Percentiles rank a stretch among this genome's conserved stretches.
Evolutionary conservation across 768 basidiomycete genomes (phyloP).

Genomic region (Ephemerocybe angulata): DNA sequence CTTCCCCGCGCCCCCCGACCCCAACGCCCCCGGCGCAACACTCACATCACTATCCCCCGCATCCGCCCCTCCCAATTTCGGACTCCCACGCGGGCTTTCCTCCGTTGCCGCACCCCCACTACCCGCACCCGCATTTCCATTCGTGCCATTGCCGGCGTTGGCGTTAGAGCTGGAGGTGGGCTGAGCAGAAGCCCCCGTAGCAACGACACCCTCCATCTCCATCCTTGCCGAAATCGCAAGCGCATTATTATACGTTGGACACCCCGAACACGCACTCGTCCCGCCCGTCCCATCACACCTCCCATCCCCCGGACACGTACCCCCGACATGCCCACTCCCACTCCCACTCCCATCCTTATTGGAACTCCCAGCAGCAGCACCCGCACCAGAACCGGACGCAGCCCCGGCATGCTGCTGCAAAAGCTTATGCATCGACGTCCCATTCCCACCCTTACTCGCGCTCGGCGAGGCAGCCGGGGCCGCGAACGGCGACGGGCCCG

Average conservation of each 20-base stretch:
- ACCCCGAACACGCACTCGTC: constrained; percentile 87
- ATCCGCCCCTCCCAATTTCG: too few species aligned
- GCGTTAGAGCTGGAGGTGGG: too few species aligned
- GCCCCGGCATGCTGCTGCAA: constrained; percentile 9
- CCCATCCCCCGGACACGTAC: constrained; percentile 97
- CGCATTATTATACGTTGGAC: constrained; percentile 94
- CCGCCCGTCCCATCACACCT: constrained; percentile 98
- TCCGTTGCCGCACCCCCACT: too few species aligned
- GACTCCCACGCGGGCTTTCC: too few species aligned
- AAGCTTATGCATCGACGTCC: constrained; percentile 15
- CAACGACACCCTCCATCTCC: constrained; percentile 32
- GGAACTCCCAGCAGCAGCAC: constrained; percentile 13
- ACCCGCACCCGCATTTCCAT: too few species aligned
- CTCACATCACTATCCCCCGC: constrained; percentile 33
- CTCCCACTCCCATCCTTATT: constrained; percentile 19
- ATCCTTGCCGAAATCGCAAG: constrained; percentile 42
- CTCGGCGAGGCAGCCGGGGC: too few species aligned
- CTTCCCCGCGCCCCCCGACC: constrained; percentile 13
- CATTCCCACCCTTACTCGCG: too few species aligned
- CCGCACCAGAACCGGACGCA: not conserved
- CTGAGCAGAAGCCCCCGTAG: too few species aligned
- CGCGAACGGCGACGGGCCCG: constrained; percentile 9
- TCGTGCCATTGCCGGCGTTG: too few species aligned
- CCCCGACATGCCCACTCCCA: constrained; percentile 8
- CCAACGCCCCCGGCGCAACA: constrained; percentile 12